These are phyloP conservation scores for Calonectria honghensis DNA, from an alignment of 2,329 filamentous ascomycete species.

Conservation along the genomic window DNA sequence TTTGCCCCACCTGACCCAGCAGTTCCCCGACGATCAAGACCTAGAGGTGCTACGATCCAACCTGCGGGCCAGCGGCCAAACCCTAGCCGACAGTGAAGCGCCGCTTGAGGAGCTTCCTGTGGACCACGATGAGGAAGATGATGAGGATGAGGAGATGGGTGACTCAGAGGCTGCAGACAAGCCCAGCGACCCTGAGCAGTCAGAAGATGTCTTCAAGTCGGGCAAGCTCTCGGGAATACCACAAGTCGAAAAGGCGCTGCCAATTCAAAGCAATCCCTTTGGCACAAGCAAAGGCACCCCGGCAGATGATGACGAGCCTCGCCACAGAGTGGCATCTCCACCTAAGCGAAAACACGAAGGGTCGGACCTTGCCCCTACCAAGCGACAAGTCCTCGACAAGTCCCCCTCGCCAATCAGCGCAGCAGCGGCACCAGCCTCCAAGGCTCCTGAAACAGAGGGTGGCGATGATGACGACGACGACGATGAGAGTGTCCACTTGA, in stretches of 20 bases:
- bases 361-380: constrained; percentile 59
- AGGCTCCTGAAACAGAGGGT: constrained; percentile 48
- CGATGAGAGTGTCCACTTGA: constrained; percentile 72
- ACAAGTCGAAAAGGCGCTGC: constrained; percentile 52
- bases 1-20: constrained; percentile 84
- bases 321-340: constrained; percentile 53
- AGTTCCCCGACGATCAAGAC: constrained; percentile 76
- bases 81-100: constrained; percentile 47
- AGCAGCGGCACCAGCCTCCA: constrained; percentile 41
- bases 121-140: constrained; percentile 58
- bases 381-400: constrained; percentile 64
- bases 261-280: constrained; percentile 62
- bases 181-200: constrained; percentile 49
- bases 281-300: constrained; percentile 51
- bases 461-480: constrained; percentile 69
- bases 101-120: constrained; percentile 51
- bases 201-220: constrained; percentile 48
- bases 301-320: constrained; percentile 39
- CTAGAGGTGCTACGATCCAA: constrained; percentile 83
- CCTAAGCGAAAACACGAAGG: constrained; percentile 65
- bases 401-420: constrained; percentile 48
- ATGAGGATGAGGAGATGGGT: constrained; percentile 61
- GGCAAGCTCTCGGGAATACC: constrained; percentile 45
- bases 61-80: constrained; percentile 65
- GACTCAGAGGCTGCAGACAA: constrained; percentile 63